These are phyloP conservation scores for Salix brachista DNA, from an alignment of 345 rosid genomes.

Conservation along the genomic window DNA sequence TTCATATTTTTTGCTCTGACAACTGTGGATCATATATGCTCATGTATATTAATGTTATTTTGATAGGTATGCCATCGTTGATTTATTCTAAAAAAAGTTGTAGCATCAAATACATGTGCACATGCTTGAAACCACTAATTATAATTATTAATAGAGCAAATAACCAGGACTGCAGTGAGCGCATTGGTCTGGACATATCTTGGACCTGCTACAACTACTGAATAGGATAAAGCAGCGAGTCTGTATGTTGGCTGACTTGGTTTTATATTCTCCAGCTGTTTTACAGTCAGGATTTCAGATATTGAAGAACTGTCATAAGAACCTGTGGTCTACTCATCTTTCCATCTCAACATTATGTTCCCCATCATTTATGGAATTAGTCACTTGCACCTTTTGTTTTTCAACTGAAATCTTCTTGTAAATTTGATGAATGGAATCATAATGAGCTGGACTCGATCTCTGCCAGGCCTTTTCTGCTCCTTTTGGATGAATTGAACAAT, in stretches of 20 bases:
- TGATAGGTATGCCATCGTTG: background rate
- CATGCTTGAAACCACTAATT: background rate
- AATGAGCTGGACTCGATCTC: background rate
- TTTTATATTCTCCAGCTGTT: background rate
- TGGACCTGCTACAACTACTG: background rate
- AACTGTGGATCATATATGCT: background rate
- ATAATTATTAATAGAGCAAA: background rate
- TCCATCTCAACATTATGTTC: background rate
- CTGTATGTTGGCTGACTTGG: background rate
- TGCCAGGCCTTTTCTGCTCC: background rate
- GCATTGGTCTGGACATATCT: background rate
- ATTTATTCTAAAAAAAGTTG: background rate
- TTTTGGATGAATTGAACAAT: constrained; percentile 4
- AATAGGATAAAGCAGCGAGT: background rate
- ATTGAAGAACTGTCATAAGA: background rate
- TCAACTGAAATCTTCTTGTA: background rate
- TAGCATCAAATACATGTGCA: background rate
- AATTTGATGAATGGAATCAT: background rate
- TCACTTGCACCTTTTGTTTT: background rate
- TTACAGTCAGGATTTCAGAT: background rate
- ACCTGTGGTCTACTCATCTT: background rate
- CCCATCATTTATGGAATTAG: background rate
- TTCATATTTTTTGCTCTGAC: background rate
- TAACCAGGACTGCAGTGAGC: background rate
- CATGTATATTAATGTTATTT: background rate